phyloP scores from a whole-genome alignment of 805 yeast genomes.

The Yamadazyma sp. region DNA sequence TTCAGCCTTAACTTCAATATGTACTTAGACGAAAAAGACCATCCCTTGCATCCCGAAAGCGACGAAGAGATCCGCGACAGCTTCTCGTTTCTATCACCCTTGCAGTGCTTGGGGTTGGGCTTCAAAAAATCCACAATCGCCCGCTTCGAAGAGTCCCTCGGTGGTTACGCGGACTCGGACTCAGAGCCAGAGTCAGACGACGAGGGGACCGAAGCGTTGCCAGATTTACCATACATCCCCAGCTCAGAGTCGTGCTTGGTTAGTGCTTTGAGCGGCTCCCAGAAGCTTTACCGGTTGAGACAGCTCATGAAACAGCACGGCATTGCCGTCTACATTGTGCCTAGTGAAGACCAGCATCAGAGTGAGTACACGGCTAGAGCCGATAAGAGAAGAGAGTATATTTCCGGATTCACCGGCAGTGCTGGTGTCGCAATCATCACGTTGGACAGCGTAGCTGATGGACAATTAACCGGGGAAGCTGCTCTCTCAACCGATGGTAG shows the following conservation, averaged over 20 bases:
- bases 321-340: slow-evolving; percentile 72
- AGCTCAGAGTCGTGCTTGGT: slow-evolving; percentile 3
- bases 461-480: slow-evolving; percentile 59
- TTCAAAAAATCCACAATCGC: neutral
- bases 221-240: slow-evolving; percentile 25
- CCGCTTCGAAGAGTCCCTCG: neutral
- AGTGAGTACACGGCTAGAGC: slow-evolving; percentile 82
- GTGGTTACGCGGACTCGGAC: slow-evolving; percentile 1
- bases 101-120: slow-evolving; percentile 7
- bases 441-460: slow-evolving; percentile 32
- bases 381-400: slow-evolving; percentile 80
- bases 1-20: no score
- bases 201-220: slow-evolving; percentile 21
- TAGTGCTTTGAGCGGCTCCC: slow-evolving; percentile 46
- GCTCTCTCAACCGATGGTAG: slow-evolving; percentile 92
- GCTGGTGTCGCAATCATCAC: slow-evolving; percentile 92
- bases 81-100: slow-evolving; percentile 1
- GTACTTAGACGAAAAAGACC: slow-evolving; percentile 6
- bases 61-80: slow-evolving; percentile 3
- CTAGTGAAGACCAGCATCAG: slow-evolving; percentile 92
- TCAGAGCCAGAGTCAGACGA: slow-evolving; percentile 10
- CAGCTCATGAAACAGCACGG: slow-evolving; percentile 59
- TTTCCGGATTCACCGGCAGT: slow-evolving; percentile 88
- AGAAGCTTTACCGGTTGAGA: slow-evolving; percentile 62
- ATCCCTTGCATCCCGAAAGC: slow-evolving; percentile 1